Evolutionary conservation across 192 early-diverging fungal species (phyloP), one percentile per base, ranked within the genome.

Genomic region (Linnemannia zychae): DNA sequence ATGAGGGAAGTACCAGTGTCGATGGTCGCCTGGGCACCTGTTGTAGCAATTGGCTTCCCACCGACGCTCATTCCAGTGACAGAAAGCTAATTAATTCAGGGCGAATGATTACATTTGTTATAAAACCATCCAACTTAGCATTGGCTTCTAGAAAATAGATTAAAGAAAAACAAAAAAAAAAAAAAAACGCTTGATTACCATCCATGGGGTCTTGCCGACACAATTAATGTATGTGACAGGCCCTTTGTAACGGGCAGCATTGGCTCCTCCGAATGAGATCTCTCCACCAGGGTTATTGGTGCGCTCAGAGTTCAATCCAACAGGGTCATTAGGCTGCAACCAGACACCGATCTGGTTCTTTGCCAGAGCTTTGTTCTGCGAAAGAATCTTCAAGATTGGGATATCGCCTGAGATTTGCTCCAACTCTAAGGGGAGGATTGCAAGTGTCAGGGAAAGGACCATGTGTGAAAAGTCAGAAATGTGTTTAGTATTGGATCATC

Each of bases 1-100:
- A 91, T 76, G 11, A 90, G 74, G 2, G 91, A 89, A 31, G 92
- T 92, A 18, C 92, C 92, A 6, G 91, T 92, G 72, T 93, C 92
- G 13, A 93, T 89, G 22, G 90, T 88, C 17, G 89, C 77, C 15
- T 40, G 33, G 2, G 65, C 50, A 18, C 67, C 52, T 63, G 12
- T 28, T 33, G 57, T 63, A 15, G 57, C 57, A 13, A 63, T 63
- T 24, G 28, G 9, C 12, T 2, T 63, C 15, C 57, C 57, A 31
- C 15, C 15, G 57, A 63, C 28, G 12, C 22, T 63, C 57, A 63
- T 63, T 2, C 9, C 57, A 63, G 57, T 31, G 12, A 63, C 57
- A 63, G 57, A 63, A 63, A 63, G 24, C 57, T 63, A 63, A 49
- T 49, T 17, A 49, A 49, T 17, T 17, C 2, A 15, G 16, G 17